A percentile compares a stretch with the other conserved stretches of the same genome.
These are phyloP conservation scores for Paramecium biaurelia DNA, from an alignment of 73 alveolate genomes.

Conservation along the genomic window DNA sequence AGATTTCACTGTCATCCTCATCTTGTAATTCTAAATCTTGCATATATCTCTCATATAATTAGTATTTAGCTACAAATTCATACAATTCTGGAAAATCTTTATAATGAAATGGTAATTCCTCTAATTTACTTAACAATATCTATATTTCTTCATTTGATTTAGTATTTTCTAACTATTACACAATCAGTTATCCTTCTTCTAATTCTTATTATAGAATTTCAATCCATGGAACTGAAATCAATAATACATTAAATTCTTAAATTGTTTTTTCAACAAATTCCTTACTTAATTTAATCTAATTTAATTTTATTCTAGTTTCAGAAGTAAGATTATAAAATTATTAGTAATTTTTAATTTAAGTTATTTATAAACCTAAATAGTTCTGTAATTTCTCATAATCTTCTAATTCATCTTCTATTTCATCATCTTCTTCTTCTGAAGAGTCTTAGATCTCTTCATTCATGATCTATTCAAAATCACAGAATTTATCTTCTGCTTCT, in stretches of 20 bases:
- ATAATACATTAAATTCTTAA: not conserved
- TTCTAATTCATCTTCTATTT: not conserved
- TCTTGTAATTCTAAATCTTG: not conserved
- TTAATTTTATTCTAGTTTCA: not conserved
- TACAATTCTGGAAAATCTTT: not conserved
- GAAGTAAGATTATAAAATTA: not conserved
- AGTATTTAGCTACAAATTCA: not conserved
- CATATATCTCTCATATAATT: constrained; percentile 1
- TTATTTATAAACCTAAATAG: not conserved
- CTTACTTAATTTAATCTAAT: not conserved
- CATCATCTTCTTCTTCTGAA: not conserved
- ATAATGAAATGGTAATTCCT: not conserved
- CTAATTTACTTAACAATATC: not conserved
- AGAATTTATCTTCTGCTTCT: not conserved
- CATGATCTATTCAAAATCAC: not conserved
- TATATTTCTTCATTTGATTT: not conserved
- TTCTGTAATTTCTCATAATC: not conserved
- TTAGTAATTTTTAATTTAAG: not conserved
- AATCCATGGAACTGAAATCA: not conserved
- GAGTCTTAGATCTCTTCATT: not conserved
- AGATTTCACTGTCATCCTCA: constrained; percentile 20
- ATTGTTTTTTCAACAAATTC: not conserved
- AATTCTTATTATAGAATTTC: not conserved
- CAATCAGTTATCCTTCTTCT: not conserved
- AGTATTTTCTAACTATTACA: not conserved